These are phyloP conservation scores for Xylaria castorea DNA, from an alignment of 495 filamentous ascomycete genomes.

Conservation along the genomic window DNA sequence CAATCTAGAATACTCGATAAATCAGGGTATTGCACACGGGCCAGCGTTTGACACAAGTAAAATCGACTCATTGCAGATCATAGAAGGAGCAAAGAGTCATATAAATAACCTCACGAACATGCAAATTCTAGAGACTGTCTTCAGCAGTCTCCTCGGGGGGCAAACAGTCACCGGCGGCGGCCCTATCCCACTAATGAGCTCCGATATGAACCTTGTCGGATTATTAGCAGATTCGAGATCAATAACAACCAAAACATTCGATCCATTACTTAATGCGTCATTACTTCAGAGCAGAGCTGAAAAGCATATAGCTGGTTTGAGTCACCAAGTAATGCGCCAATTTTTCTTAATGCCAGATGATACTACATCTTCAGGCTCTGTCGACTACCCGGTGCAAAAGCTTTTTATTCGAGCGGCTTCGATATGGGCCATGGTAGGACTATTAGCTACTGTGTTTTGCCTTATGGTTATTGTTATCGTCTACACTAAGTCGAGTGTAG, in stretches of 20 bases:
- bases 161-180: not conserved
- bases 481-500: not conserved
- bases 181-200: not conserved
- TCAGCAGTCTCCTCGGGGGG: not conserved
- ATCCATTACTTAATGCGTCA: not conserved
- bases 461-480: not conserved
- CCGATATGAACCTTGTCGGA: not conserved
- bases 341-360: not conserved
- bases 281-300: not conserved
- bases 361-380: not conserved
- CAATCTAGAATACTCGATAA: constrained; percentile 2
- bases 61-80: constrained; percentile 1
- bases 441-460: not conserved
- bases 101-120: not conserved
- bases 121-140: not conserved
- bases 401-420: not conserved
- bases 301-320: not conserved
- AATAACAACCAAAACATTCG: not conserved
- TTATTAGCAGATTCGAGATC: not conserved
- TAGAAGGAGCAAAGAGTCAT: not conserved
- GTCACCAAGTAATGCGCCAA: constrained; percentile 1
- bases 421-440: constrained; percentile 4
- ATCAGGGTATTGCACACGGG: not conserved
- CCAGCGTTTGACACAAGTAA: constrained; percentile 8
- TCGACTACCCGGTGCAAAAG: not conserved